Evolutionary conservation across 1,284 basidiomycete species (phyloP).

Genomic region (Polyporus tsugae): DNA sequence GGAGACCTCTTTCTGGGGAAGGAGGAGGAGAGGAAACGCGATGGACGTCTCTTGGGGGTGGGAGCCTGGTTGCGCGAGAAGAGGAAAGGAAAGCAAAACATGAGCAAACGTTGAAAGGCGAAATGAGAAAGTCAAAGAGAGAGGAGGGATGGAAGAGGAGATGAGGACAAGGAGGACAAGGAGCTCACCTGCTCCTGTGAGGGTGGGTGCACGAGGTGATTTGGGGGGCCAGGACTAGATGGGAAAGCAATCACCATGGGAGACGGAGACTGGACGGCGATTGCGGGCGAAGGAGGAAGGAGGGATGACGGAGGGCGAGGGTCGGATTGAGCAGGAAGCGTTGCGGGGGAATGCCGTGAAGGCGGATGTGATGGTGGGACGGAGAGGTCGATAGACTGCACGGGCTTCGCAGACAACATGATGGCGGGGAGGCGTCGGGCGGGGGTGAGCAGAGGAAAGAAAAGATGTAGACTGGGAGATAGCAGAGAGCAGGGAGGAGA

Average conservation of each 20-base stretch:
- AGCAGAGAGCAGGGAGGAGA: constrained; percentile 26
- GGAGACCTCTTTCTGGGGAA: constrained; percentile 38
- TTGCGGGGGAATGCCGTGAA: constrained; percentile 25
- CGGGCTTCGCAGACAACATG: constrained; percentile 56
- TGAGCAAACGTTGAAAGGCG: constrained; percentile 14
- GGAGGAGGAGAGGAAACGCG: constrained; percentile 40
- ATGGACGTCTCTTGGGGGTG: constrained; percentile 37
- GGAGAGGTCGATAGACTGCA: constrained; percentile 45
- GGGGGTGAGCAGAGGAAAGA: constrained; percentile 25
- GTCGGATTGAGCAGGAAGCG: constrained; percentile 24
- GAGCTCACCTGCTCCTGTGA: constrained; percentile 40
- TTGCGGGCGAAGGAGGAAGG: constrained; percentile 31
- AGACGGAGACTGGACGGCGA: constrained; percentile 30
- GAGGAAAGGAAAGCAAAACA: constrained; percentile 11
- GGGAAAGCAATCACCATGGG: constrained; percentile 25
- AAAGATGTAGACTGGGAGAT: constrained; percentile 10
- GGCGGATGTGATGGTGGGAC: constrained; percentile 34
- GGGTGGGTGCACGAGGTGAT: constrained; percentile 12
- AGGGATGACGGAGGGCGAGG: constrained; percentile 25
- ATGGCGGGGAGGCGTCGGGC: constrained; percentile 15
- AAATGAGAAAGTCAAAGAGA: constrained; percentile 14
- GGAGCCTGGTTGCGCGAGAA: constrained; percentile 32
- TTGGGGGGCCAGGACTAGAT: constrained; percentile 14
- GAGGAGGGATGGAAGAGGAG: constrained; percentile 13
- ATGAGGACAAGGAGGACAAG: constrained; percentile 10